Percentiles rank a stretch among this genome's conserved stretches.
phyloP scores from a whole-genome alignment of 1,139 yeast species.

The Maudiozyma humilis region DNA sequence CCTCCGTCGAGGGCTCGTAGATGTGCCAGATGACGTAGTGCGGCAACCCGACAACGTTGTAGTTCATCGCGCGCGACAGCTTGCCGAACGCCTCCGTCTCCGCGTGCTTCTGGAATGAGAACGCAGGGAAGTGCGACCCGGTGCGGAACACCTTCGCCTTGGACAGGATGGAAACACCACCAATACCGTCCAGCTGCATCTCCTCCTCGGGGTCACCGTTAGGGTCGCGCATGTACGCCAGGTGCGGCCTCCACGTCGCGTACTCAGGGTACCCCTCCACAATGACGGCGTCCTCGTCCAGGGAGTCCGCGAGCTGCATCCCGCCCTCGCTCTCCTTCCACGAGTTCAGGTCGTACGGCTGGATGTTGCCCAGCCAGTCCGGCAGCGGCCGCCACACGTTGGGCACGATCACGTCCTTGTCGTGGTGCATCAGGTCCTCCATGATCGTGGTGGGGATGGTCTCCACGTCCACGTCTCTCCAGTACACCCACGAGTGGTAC shows the following conservation, averaged over 20 bases:
- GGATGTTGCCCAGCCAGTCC: slow-evolving; percentile 82
- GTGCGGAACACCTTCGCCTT: slow-evolving; percentile 71
- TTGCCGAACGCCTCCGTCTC: slow-evolving; percentile 93
- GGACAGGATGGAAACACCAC: slow-evolving; percentile 79
- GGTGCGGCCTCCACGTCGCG: slow-evolving; percentile 88
- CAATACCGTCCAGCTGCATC: slow-evolving; percentile 85
- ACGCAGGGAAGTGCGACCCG: slow-evolving; percentile 86
- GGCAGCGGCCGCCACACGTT: slow-evolving; percentile 91
- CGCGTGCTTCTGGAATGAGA: slow-evolving; percentile 83
- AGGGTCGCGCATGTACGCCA: slow-evolving; percentile 80
- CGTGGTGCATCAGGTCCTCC: slow-evolving; percentile 59
- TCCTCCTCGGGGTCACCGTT: slow-evolving; percentile 80
- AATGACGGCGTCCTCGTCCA: slow-evolving; percentile 81
- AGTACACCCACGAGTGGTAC: slow-evolving; percentile 69
- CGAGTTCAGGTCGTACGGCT: slow-evolving; percentile 82
- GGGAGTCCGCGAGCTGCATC: slow-evolving; percentile 61
- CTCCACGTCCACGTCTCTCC: slow-evolving; percentile 71
- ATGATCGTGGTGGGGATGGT: slow-evolving; percentile 52
- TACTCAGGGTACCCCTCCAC: slow-evolving; percentile 90
- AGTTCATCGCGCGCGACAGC: slow-evolving; percentile 73
- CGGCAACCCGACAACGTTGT: slow-evolving; percentile 73
- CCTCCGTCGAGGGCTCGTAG: slow-evolving; percentile 81
- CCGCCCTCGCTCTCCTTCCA: slow-evolving; percentile 90
- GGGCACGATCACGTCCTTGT: slow-evolving; percentile 64
- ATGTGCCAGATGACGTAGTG: slow-evolving; percentile 91